Evolutionary conservation across 768 basidiomycete genomes (phyloP), one percentile per base, ranked within the genome.

Genomic region (Lentinus tigrinus): DNA sequence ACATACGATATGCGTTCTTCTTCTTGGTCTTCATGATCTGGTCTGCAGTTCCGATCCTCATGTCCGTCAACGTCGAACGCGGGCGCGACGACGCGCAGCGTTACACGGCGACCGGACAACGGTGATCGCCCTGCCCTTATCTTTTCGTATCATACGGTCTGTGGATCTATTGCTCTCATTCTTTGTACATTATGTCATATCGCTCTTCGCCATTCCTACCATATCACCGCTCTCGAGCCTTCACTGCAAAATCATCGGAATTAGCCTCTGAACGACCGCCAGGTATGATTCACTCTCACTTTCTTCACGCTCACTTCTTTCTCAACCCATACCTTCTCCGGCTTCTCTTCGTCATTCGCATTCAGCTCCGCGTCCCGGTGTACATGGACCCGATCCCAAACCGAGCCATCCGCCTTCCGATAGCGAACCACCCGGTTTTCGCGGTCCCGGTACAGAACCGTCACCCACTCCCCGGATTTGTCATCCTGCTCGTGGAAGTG

Each of bases 1-100:
- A 96, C 71, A 95, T 97, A 47, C 88, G 95, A 26, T 90, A 89
- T 60, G 87, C 88, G 2, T 98, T 97, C 73, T 86, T 92, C 69
- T 95, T 98, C 76, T 80, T 98, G 16, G 78, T 93, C 3, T 56
- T 78, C 51, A 91, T 96, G 88, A 77, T 97, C 13, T 88, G 88
- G 82, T 63, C 84, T 1, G 89, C 94, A 0, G 73, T 96, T 1
- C 95, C 95, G 0, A 73, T 96, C 0, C 77, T 99, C 7, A 65
- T 74, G 60, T 77, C 78, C 36, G 91, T 96, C 3, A 78, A 95
- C 67, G 78, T 92, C 1, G 84, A 85, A 44, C 69, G 69, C 44
- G 95, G 96, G 0, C 68, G 78, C 56, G 63, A 72, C 24, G 83
- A 86, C 42, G 87, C 84, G 2, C 66, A 60, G 28, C 61, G 60